Base-by-base conservation (phyloP, 2,329 filamentous ascomycete species). In the Cercospora sp. region DNA sequence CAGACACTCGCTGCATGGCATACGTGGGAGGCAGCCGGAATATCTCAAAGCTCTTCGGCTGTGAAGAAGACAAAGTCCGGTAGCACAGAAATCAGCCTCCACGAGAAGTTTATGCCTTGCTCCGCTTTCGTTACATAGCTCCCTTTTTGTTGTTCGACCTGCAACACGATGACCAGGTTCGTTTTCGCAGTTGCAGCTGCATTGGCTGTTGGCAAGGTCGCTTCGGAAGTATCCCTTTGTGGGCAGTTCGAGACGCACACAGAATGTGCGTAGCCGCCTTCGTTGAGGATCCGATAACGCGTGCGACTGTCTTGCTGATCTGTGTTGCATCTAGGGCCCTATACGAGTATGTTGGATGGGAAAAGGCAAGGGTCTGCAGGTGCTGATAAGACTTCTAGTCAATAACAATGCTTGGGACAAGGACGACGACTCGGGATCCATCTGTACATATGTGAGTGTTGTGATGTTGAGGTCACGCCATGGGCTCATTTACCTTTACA, bases 371-470 rank as follows among this genome's bases (percentile, higher is more conserved):
- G 55, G 55, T 59, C 28, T 59, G 55, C 63, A 33, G 28, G 31
- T n/a, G 57, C 20, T 51, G 31, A 31, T 20, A 33, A 31, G 55
- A 23, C n/a, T 8, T 31, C n/a, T 36, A 70, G 68, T 68, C 31
- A 70, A 70, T 57, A 70, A 70, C 33, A 70, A 70, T 61, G 69
- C 69, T 26, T 70, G 69, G 69, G 66, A 67, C 31, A n/a, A 67
- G 39, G 69, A 70, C 60, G 39, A 59, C 13, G 55, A 53, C 48
- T 67, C 64, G n/a, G 69, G 69, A 18, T 58, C 30, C 2, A 65
- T 68, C 30, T 70, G 69, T 39, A 70, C 69, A n/a, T 67, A 67
- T 36, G 69, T 68, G 57, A 53, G 63, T 26, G 7, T 33, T 33
- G 18, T 9, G 30, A 18, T 9, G 10, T 3, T 39, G 59, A 63